Percentiles rank a stretch among this genome's conserved stretches.
Evolutionary conservation across 192 early-diverging fungal species (phyloP).

Genomic region (Gamsiella multidivaricata): DNA sequence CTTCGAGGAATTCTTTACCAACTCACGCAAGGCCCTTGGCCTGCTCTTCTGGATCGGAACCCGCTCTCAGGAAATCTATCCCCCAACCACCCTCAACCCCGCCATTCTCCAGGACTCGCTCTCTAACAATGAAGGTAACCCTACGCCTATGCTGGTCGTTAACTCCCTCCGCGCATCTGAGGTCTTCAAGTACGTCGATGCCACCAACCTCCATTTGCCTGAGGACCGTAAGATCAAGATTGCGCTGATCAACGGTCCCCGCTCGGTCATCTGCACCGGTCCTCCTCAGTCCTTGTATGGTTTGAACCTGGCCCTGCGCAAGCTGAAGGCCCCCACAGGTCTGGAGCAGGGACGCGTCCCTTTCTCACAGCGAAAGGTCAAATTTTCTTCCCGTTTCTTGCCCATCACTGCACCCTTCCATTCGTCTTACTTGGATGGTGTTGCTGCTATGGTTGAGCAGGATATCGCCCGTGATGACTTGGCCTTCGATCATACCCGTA

Average conservation of each 20-base stretch:
- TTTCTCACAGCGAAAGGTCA: slow-evolving; percentile 88
- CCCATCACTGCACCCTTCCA: slow-evolving; percentile 95
- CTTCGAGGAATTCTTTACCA: slow-evolving; percentile 79
- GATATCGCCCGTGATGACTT: slow-evolving; percentile 77
- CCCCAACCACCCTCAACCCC: slow-evolving; percentile 84
- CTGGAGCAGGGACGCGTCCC: slow-evolving; percentile 92
- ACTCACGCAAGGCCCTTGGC: slow-evolving; percentile 82
- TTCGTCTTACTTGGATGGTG: slow-evolving; percentile 77
- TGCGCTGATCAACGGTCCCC: slow-evolving; percentile 91
- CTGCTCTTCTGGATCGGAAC: slow-evolving; percentile 88
- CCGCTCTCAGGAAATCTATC: slow-evolving; percentile 81
- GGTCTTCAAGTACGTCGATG: slow-evolving; percentile 85
- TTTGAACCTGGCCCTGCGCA: slow-evolving; percentile 90
- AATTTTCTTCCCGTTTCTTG: slow-evolving; percentile 92
- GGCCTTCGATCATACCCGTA: slow-evolving; percentile 68
- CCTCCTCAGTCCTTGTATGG: slow-evolving; percentile 92
- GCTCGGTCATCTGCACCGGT: slow-evolving; percentile 89
- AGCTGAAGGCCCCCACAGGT: slow-evolving; percentile 87
- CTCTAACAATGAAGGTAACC: slow-evolving; percentile 88
- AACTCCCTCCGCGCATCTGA: slow-evolving; percentile 84
- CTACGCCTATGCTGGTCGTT: slow-evolving; percentile 92
- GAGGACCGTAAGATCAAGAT: slow-evolving; percentile 85
- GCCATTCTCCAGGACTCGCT: slow-evolving; percentile 91
- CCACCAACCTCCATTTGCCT: slow-evolving; percentile 88
- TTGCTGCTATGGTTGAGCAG: slow-evolving; percentile 69